Evolutionary conservation across 2,329 filamentous ascomycete species (phyloP).

Genomic region (Colletotrichum sp.): DNA sequence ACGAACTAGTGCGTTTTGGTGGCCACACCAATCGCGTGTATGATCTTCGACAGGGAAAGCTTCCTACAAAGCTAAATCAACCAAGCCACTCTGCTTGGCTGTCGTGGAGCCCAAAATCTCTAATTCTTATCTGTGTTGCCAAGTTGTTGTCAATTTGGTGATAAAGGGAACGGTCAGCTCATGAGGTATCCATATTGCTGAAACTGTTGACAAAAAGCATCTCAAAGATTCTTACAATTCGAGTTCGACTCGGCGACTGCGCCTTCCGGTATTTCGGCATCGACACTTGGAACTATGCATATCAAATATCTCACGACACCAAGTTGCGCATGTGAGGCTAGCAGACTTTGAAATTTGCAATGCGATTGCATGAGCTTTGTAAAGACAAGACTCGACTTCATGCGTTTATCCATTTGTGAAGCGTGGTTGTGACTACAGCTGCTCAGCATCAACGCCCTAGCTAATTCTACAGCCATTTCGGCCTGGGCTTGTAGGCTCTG

Average conservation of each 20-base stretch:
- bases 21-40: neutral
- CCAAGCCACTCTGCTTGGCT: neutral
- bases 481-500: neutral
- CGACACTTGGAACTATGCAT: neutral
- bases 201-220: neutral
- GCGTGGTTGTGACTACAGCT: rapidly evolving
- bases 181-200: neutral
- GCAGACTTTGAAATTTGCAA: neutral
- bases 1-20: neutral
- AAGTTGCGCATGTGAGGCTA: neutral
- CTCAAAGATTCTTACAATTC: neutral
- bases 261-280: neutral
- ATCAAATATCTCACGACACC: neutral
- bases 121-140: neutral
- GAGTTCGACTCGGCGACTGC: neutral
- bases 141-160: neutral
- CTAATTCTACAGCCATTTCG: neutral
- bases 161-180: neutral
- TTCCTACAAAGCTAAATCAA: constrained; percentile 1
- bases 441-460: neutral
- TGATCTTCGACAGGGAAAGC: constrained; percentile 7
- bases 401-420: rapidly evolving
- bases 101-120: neutral
- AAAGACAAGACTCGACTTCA: neutral
- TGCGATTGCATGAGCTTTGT: neutral